Percentiles rank a stretch among this genome's conserved stretches.
Evolutionary conservation across 1,284 basidiomycete species (phyloP).

Genomic region (Testicularia cyperi): DNA sequence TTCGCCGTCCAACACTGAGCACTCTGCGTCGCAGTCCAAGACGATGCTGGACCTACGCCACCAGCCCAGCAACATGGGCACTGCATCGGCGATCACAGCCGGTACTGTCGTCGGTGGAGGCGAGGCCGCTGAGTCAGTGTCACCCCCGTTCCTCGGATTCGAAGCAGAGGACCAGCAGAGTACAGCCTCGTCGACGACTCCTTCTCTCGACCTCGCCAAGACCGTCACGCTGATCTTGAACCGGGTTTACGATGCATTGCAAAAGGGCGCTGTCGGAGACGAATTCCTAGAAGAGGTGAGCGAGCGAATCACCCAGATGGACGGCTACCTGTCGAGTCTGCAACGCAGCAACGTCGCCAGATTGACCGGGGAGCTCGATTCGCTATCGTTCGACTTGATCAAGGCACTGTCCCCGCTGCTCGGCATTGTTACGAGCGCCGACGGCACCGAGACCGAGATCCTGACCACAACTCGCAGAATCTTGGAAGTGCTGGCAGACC

Average conservation of each 20-base stretch:
- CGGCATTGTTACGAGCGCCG: constrained; percentile 14
- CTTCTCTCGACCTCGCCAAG: neutral
- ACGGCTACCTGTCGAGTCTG: constrained; percentile 6
- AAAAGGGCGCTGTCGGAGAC: too few relatives aligned
- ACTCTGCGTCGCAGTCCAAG: constrained; percentile 16
- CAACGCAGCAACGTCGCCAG: constrained; percentile 9
- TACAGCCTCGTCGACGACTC: neutral
- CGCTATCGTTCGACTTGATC: constrained; percentile 42
- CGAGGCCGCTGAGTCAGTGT: too few relatives aligned
- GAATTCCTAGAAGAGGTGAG: constrained; percentile 5
- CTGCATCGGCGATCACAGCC: too few relatives aligned
- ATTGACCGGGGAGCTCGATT: constrained; percentile 31
- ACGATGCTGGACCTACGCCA: constrained; percentile 21
- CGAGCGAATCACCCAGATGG: constrained; percentile 8
- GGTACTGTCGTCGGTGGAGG: too few relatives aligned
- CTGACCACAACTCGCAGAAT: constrained; percentile 12
- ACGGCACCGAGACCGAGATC: constrained; percentile 6
- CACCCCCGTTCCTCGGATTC: too few relatives aligned
- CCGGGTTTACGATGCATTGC: too few relatives aligned
- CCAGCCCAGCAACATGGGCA: too few relatives aligned
- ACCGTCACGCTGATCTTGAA: neutral
- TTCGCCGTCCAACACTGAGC: constrained; percentile 28
- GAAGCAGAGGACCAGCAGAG: too few relatives aligned
- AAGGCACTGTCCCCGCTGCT: constrained; percentile 34
- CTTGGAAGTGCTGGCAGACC: constrained; percentile 27